phyloP scores from a whole-genome alignment of 148 eudicot genomes.

The Silene conica region DNA sequence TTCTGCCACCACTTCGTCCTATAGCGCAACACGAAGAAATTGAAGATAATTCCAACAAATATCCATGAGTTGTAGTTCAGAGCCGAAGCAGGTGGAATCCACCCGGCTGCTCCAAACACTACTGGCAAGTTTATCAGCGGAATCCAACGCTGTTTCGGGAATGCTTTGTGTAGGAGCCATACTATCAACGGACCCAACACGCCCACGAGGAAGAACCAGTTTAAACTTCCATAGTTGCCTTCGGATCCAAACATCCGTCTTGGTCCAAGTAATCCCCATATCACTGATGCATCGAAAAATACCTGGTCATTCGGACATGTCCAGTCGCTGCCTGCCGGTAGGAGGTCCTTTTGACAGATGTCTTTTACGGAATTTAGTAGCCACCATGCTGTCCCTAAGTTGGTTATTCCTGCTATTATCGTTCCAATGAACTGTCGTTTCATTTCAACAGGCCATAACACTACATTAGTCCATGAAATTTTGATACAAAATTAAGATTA shows the following conservation, averaged over 20 bases:
- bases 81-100: slow-evolving; percentile 81
- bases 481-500: too few relatives aligned
- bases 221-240: slow-evolving; percentile 62
- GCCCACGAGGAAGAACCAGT: slow-evolving; percentile 89
- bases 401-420: slow-evolving; percentile 69
- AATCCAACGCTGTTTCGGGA: slow-evolving; percentile 75
- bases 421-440: slow-evolving; percentile 70
- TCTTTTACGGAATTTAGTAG: slow-evolving; percentile 48
- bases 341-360: slow-evolving; percentile 74
- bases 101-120: slow-evolving; percentile 63
- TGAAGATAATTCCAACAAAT: slow-evolving; percentile 69
- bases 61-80: slow-evolving; percentile 78
- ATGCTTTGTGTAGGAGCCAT: slow-evolving; percentile 55
- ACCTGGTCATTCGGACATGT: slow-evolving; percentile 76
- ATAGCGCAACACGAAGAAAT: slow-evolving; percentile 52
- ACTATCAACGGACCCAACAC: slow-evolving; percentile 57
- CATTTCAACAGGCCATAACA: too few relatives aligned
- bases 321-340: slow-evolving; percentile 77
- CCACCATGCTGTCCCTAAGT: slow-evolving; percentile 78
- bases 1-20: slow-evolving; percentile 84
- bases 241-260: slow-evolving; percentile 64
- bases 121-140: slow-evolving; percentile 72
- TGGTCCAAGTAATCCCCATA: slow-evolving; percentile 91
- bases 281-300: slow-evolving; percentile 88
- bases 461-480: too few relatives aligned